These are phyloP conservation scores for Colletotrichum gigasporum DNA, from an alignment of 2,329 filamentous ascomycete genomes.

Conservation along the genomic window DNA sequence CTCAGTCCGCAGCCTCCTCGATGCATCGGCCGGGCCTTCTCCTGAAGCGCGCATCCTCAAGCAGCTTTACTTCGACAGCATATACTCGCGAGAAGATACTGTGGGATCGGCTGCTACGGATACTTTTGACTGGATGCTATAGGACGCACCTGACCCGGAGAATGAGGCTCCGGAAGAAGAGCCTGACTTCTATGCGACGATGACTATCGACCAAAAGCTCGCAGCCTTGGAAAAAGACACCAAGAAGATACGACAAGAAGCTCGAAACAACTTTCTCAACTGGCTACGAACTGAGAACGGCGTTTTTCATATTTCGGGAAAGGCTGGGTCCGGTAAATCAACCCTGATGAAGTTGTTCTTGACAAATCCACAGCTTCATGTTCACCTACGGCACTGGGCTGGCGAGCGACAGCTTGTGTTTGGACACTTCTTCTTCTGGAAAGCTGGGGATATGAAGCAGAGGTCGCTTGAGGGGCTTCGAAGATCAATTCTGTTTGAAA, in stretches of 20 bases:
- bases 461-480: constrained; percentile 24
- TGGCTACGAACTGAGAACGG: neutral
- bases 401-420: constrained; percentile 1
- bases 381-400: constrained; percentile 8
- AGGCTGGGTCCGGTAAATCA: constrained; percentile 16
- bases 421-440: constrained; percentile 26
- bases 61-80: neutral
- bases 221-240: neutral
- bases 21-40: neutral
- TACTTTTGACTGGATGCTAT: neutral
- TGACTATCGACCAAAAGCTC: too few relatives aligned
- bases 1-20: neutral
- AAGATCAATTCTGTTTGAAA: constrained; percentile 8
- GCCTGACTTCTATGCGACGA: too few relatives aligned
- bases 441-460: constrained; percentile 2
- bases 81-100: neutral
- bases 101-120: neutral
- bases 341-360: constrained; percentile 31
- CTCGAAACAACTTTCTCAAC: neutral
- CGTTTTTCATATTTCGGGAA: neutral
- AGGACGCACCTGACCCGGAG: neutral
- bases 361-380: neutral
- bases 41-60: neutral
- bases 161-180: too few relatives aligned
- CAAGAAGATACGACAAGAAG: neutral